A percentile compares a stretch with the other conserved stretches of the same genome.
Evolutionary conservation across 2,329 filamentous ascomycete genomes (phyloP).

Genomic region (Trichoderma koningiopsis): DNA sequence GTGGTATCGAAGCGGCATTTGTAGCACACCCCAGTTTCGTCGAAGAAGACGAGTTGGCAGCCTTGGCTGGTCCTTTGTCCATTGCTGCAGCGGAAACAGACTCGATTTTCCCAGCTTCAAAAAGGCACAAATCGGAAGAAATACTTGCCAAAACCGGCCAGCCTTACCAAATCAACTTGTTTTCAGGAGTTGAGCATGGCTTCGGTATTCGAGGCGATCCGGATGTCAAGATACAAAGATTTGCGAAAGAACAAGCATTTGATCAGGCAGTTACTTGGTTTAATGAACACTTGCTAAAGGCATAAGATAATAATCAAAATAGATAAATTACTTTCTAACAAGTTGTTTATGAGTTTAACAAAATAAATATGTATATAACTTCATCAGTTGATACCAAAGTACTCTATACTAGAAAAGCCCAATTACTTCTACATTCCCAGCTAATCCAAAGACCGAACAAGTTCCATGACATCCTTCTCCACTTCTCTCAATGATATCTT

Average conservation of each 20-base stretch:
- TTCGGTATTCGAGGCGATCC: not conserved
- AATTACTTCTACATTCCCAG: not conserved
- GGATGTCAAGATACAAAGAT: not conserved
- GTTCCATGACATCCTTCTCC: not conserved
- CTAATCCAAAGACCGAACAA: not conserved
- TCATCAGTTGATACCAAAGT: too few species aligned
- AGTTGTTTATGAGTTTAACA: too few species aligned
- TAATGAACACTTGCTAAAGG: not conserved
- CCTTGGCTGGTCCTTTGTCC: not conserved
- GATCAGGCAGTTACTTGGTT: not conserved
- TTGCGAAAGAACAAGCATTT: not conserved
- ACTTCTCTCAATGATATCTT: conserved; percentile 35
- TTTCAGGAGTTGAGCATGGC: not conserved
- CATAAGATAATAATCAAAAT: not conserved
- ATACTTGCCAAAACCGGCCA: not conserved
- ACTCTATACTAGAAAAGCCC: not conserved
- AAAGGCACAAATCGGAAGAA: not conserved
- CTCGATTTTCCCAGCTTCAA: not conserved
- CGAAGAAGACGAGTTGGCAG: not conserved
- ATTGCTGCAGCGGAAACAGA: not conserved
- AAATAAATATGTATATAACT: too few species aligned
- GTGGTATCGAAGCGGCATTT: not conserved
- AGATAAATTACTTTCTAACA: too few species aligned
- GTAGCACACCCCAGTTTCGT: not conserved
- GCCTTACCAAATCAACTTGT: not conserved